phyloP scores from a whole-genome alignment of 805 yeast species.

The Clavispora carvajalis region DNA sequence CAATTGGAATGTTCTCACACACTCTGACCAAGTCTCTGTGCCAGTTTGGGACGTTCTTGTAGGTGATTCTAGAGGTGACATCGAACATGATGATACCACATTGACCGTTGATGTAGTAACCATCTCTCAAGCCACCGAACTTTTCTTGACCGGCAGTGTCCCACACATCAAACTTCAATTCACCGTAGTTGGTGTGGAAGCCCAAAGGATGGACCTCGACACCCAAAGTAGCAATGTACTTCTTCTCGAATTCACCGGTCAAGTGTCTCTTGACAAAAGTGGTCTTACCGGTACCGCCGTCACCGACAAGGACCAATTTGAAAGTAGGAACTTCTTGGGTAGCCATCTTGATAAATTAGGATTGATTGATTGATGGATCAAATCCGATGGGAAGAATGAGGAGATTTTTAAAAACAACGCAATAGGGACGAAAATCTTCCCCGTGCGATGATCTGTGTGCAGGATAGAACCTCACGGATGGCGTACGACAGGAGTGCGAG shows the following conservation, averaged over 20 bases:
- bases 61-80: conserved; percentile 98
- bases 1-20: conserved; percentile 99
- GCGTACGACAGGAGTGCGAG: neutral
- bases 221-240: conserved; percentile 98
- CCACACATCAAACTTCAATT: conserved; percentile 98
- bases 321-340: conserved; percentile 83
- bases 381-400: conserved; percentile 4
- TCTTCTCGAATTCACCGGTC: conserved; percentile 99
- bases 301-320: conserved; percentile 98
- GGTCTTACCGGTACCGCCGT: conserved; percentile 99
- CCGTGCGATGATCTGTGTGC: conserved; percentile 13
- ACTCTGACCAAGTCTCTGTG: conserved; percentile 99
- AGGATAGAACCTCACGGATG: neutral
- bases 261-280: conserved; percentile 99
- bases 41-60: conserved; percentile 99
- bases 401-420: conserved; percentile 4
- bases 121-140: conserved; percentile 99
- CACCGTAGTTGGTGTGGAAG: conserved; percentile 97
- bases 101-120: conserved; percentile 98
- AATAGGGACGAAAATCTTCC: conserved; percentile 7
- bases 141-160: conserved; percentile 99
- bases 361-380: conserved; percentile 7
- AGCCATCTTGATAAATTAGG: conserved; percentile 40
- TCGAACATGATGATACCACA: conserved; percentile 99
- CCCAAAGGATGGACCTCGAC: conserved; percentile 99